A percentile compares a stretch with the other conserved stretches of the same genome.
phyloP scores from a whole-genome alignment of 2,329 filamentous ascomycete species.

The Coleophoma crateriformis region DNA sequence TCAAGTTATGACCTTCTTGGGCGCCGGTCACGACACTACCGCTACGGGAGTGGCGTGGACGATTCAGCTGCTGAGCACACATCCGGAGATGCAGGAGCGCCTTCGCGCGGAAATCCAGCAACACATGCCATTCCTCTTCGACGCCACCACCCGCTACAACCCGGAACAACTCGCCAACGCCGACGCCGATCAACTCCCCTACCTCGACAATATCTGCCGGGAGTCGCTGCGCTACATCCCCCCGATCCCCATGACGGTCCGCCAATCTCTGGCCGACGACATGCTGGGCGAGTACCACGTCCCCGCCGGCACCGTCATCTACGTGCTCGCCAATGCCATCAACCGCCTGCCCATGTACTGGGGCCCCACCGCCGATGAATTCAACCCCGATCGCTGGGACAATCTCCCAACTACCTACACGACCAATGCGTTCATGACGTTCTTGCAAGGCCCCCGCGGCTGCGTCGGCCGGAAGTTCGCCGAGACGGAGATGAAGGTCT shows the following conservation, averaged over 20 bases:
- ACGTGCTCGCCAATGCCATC: conserved; percentile 35
- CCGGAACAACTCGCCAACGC: conserved; percentile 22
- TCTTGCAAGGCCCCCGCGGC: conserved; percentile 26
- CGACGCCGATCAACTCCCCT: conserved; percentile 35
- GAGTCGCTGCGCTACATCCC: conserved; percentile 40
- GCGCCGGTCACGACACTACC: conserved; percentile 49
- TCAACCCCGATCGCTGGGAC: conserved; percentile 37
- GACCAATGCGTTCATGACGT: conserved; percentile 29
- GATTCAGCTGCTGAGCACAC: conserved; percentile 32
- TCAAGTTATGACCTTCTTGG: conserved; percentile 85
- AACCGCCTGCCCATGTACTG: conserved; percentile 34
- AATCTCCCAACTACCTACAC: conserved; percentile 30
- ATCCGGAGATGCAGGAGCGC: conserved; percentile 31
- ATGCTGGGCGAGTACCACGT: conserved; percentile 32
- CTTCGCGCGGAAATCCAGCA: conserved; percentile 35
- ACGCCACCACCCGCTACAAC: conserved; percentile 26
- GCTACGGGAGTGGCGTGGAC: conserved; percentile 37
- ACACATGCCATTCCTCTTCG: conserved; percentile 41
- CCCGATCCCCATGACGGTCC: conserved; percentile 39
- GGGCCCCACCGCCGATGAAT: conserved; percentile 32
- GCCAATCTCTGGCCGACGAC: conserved; percentile 33
- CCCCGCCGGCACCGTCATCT: conserved; percentile 35
- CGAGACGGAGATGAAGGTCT: conserved; percentile 29
- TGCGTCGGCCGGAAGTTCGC: conserved; percentile 29
- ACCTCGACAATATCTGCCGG: conserved; percentile 39